phyloP scores from a whole-genome alignment of 2,329 filamentous ascomycete genomes.

The Chaetomiaceae sp. region DNA sequence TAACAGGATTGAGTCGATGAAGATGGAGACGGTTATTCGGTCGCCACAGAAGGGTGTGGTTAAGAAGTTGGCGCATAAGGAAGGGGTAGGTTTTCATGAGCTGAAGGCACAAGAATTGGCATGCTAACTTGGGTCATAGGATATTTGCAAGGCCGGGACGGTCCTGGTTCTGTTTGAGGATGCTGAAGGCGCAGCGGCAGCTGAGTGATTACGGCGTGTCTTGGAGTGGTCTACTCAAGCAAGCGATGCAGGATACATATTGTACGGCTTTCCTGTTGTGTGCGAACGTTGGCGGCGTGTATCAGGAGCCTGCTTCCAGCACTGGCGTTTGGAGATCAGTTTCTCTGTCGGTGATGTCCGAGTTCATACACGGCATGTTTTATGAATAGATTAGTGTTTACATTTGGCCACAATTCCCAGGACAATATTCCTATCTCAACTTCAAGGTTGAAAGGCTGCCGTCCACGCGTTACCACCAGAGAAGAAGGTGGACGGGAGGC shows the following conservation, averaged over 20 bases:
- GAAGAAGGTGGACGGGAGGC: too few relatives aligned
- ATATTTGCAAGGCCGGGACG: constrained; percentile 74
- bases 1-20: constrained; percentile 74
- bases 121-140: constrained; percentile 39
- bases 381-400: background rate
- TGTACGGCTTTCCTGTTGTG: background rate
- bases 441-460: too few relatives aligned
- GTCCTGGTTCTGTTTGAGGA: constrained; percentile 70
- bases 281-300: background rate
- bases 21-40: constrained; percentile 82
- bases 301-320: background rate
- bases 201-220: background rate
- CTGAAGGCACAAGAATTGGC: too few relatives aligned
- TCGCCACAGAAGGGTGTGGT: constrained; percentile 69
- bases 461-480: too few relatives aligned
- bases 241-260: background rate
- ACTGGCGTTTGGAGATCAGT: constrained; percentile 3
- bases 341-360: background rate
- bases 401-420: too few relatives aligned
- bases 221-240: background rate
- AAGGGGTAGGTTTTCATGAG: constrained; percentile 55
- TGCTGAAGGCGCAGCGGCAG: constrained; percentile 21
- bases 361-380: background rate
- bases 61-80: constrained; percentile 67
- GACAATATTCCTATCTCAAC: too few relatives aligned